Base-by-base conservation (phyloP, 139 green algal genomes). In the Mesotaenium endlicherianum region DNA sequence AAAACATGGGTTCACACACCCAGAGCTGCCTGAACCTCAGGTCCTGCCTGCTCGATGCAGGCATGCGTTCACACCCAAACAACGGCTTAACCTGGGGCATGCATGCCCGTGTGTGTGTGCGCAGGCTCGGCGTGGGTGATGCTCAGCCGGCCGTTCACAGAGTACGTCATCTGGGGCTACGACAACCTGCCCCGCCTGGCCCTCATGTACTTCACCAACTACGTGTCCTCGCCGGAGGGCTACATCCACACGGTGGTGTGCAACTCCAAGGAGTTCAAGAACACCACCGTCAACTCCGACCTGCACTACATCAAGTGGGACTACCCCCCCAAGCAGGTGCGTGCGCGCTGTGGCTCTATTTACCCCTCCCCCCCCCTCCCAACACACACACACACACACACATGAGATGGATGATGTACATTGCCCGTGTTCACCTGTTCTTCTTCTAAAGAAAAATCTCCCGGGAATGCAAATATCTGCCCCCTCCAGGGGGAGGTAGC, bases 171-270 rank as follows among this genome's bases (percentile, higher is more conserved):
- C 69, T 83, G 5, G 64, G 77, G 77, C 47, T 84, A 55, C 57
- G 77, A 84, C 30, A 84, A 84, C 40, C 77, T 84, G 11, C 77
- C 77, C 3, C 64, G 77, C 14, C 60, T 84, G n/a, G 60, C 67
- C 6, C 77, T 84, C 4, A 84, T 84, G 77, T 84, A 84, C 20
- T 84, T 83, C 49, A 57, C 42, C 64, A 84, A 84, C 16, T 47
- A 17, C 8, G 69, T 83, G 6, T 82, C 60, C 5, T 84, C 77
- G 45, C 77, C 77, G 3, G 77, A 84, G 67, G 64, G 67, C 42
- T 84, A 84, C 67, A 42, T 84, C 11, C 77, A 84, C 11, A 84
- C 77, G 17, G 77, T 84, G 34, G 83, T 84, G 8, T 84, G 77
- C 42, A 84, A 84, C 77, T 84, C 77, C 14, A 30, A 5, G 11